These are phyloP conservation scores for Talaromyces islandicus DNA, from an alignment of 2,329 filamentous ascomycete species.

Conservation along the genomic window DNA sequence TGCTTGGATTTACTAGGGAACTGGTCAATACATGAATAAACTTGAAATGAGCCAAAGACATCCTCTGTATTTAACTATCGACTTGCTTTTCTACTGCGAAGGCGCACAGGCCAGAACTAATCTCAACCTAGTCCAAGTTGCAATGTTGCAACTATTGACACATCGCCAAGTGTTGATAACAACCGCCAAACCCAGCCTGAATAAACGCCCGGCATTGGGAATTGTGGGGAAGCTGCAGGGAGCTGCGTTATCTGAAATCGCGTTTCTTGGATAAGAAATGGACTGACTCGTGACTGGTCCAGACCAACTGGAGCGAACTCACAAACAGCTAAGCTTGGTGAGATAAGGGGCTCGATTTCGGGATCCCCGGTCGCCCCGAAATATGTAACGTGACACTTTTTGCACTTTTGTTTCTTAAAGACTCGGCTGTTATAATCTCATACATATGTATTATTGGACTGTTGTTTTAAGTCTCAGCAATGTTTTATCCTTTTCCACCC, in stretches of 20 bases:
- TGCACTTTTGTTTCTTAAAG: neutral
- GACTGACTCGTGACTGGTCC: neutral
- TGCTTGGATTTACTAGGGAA: neutral
- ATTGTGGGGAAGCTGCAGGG: neutral
- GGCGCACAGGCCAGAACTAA: neutral
- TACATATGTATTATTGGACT: neutral
- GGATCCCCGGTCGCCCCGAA: neutral
- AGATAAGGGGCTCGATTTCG: neutral
- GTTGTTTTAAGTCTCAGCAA: neutral
- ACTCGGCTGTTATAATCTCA: neutral
- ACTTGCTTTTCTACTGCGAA: neutral
- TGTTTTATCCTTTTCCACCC: neutral
- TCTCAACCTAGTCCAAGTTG: neutral
- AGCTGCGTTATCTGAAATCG: neutral
- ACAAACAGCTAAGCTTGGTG: neutral
- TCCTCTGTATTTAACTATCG: neutral
- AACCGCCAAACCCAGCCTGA: neutral
- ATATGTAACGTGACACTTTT: neutral
- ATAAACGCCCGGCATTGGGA: neutral
- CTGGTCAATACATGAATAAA: neutral
- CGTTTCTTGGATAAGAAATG: neutral
- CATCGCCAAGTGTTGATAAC: neutral
- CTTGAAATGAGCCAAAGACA: neutral
- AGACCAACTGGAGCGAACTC: neutral
- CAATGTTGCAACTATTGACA: neutral